phyloP scores from a whole-genome alignment of 2,329 filamentous ascomycete genomes.

The Chrysosporium queenslandicum region DNA sequence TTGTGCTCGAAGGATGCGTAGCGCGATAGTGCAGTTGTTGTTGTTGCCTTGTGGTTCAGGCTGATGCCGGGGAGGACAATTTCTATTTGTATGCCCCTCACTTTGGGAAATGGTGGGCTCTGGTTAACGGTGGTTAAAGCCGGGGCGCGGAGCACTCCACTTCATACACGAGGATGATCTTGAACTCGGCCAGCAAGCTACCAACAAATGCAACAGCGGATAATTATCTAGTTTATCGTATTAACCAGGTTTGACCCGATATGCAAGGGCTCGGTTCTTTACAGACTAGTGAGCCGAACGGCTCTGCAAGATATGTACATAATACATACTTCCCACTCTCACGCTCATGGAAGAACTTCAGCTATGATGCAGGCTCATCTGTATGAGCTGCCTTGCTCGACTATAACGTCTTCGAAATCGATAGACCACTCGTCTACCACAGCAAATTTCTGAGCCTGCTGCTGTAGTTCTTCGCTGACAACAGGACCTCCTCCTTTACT shows the following conservation, averaged over 20 bases:
- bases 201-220: not conserved
- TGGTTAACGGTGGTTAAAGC: slow-evolving; percentile 4
- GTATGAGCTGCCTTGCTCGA: slow-evolving; percentile 20
- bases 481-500: slow-evolving; percentile 8
- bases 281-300: too few species aligned
- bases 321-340: not conserved
- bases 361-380: slow-evolving; percentile 10
- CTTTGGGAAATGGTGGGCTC: not conserved
- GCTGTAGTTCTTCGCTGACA: slow-evolving; percentile 30
- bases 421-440: slow-evolving; percentile 37
- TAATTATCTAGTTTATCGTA: not conserved
- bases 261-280: too few species aligned
- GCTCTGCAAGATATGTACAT: too few species aligned
- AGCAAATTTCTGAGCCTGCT: slow-evolving; percentile 32
- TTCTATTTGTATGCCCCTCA: not conserved
- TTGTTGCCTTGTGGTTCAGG: not conserved
- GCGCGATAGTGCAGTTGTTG: not conserved
- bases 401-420: slow-evolving; percentile 36
- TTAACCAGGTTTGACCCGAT: too few species aligned
- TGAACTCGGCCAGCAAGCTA: not conserved
- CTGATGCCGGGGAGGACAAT: not conserved
- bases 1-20: not conserved
- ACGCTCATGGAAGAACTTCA: not conserved
- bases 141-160: not conserved
- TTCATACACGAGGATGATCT: not conserved